Evolutionary conservation across 2,329 filamentous ascomycete genomes (phyloP).

Genomic region (Aspergillus aculeatinus): DNA sequence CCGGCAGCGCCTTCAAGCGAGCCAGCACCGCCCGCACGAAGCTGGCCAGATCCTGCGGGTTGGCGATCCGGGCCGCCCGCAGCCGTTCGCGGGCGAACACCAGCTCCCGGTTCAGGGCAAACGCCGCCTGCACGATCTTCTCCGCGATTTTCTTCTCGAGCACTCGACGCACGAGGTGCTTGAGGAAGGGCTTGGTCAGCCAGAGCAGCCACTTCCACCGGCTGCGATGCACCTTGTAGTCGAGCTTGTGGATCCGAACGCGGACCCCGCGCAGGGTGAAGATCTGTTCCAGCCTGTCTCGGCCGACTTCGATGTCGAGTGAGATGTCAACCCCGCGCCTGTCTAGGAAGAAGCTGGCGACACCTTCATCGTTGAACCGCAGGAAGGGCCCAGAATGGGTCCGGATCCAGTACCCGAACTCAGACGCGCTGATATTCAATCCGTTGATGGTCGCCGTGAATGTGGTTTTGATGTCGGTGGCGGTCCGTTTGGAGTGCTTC

Average conservation of each 20-base stretch:
- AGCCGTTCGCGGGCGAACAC: conserved; percentile 83
- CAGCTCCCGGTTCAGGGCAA: conserved; percentile 77
- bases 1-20: conserved; percentile 67
- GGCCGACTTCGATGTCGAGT: conserved; percentile 78
- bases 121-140: conserved; percentile 68
- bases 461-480: conserved; percentile 66
- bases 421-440: conserved; percentile 77
- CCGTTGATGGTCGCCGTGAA: conserved; percentile 79
- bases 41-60: conserved; percentile 74
- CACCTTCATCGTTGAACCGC: conserved; percentile 75
- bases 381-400: conserved; percentile 70
- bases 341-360: conserved; percentile 82
- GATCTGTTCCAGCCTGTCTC: conserved; percentile 75
- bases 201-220: conserved; percentile 76
- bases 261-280: conserved; percentile 72
- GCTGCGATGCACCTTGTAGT: conserved; percentile 69
- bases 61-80: conserved; percentile 77
- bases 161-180: conserved; percentile 74
- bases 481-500: conserved; percentile 65
- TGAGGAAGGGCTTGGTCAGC: conserved; percentile 79
- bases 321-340: conserved; percentile 83
- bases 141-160: conserved; percentile 76
- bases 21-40: conserved; percentile 82
- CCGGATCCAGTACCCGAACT: conserved; percentile 86
- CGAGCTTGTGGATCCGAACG: conserved; percentile 82